Evolutionary conservation across 2,329 filamentous ascomycete genomes (phyloP).

Genomic region (Microsporum canis): DNA sequence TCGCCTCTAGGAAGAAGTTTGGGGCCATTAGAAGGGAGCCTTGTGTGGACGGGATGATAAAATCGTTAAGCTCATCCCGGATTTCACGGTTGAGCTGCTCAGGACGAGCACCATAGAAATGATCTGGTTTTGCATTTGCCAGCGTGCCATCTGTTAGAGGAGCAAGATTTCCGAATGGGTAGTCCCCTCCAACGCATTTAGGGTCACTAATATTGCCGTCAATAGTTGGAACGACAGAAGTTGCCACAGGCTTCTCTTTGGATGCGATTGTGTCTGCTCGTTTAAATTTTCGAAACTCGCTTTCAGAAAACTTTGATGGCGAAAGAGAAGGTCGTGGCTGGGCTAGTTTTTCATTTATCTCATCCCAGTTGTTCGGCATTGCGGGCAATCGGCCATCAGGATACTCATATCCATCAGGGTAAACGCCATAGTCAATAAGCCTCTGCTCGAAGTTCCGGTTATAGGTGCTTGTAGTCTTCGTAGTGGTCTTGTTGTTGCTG

Average conservation of each 20-base stretch:
- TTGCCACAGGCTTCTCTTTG: conserved; percentile 27
- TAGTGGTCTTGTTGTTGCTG: conserved; percentile 3
- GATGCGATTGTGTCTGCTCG: conserved; percentile 19
- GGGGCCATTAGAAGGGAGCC: conserved; percentile 24
- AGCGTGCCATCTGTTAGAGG: conserved; percentile 25
- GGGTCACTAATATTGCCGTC: conserved; percentile 12
- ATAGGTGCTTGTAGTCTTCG: conserved; percentile 17
- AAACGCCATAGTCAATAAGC: conserved; percentile 27
- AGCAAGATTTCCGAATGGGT: conserved; percentile 29
- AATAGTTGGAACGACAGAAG: conserved; percentile 24
- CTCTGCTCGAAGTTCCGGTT: conserved; percentile 29
- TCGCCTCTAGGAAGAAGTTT: no score
- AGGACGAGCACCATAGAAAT: conserved; percentile 22
- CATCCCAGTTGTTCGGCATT: conserved; percentile 23
- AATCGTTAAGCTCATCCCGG: conserved; percentile 16
- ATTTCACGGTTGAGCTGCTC: conserved; percentile 21
- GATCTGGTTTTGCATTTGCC: conserved; percentile 20
- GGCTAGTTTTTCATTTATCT: conserved; percentile 21
- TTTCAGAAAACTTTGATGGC: conserved; percentile 24
- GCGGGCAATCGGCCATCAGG: conserved; percentile 17
- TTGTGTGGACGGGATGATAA: conserved; percentile 24
- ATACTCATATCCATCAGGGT: conserved; percentile 19
- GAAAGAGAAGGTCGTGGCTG: conserved; percentile 27
- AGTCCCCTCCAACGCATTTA: conserved; percentile 18
- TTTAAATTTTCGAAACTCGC: conserved; percentile 23